A percentile compares a stretch with the other conserved stretches of the same genome.
phyloP scores from a whole-genome alignment of 441 rosid species.

The Gossypium schwendimanii region DNA sequence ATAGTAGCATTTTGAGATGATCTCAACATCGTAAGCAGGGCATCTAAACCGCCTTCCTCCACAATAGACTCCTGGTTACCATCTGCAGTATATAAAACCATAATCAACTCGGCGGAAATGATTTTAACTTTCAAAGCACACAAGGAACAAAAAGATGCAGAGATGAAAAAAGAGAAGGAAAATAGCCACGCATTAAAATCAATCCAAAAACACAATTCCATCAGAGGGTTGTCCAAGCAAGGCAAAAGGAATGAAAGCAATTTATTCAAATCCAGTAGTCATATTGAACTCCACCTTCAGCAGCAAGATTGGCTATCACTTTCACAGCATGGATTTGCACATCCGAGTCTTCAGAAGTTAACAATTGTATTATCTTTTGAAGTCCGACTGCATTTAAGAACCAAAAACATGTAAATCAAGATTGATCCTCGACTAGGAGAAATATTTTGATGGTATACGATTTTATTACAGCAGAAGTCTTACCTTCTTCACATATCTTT shows the following conservation, averaged over 20 bases:
- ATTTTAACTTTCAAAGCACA: neutral
- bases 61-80: slow-evolving; percentile 76
- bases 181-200: neutral
- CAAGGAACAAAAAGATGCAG: neutral
- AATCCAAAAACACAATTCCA: neutral
- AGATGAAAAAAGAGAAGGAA: neutral
- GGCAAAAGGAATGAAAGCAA: neutral
- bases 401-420: neutral
- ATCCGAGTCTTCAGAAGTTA: slow-evolving; percentile 71
- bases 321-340: slow-evolving; percentile 89
- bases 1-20: slow-evolving; percentile 68
- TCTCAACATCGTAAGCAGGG: slow-evolving; percentile 60
- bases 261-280: neutral
- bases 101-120: neutral
- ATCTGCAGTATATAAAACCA: slow-evolving; percentile 40
- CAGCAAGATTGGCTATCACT: slow-evolving; percentile 94
- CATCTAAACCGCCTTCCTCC: slow-evolving; percentile 92
- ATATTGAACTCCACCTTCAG: slow-evolving; percentile 55
- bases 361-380: slow-evolving; percentile 68
- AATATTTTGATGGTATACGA: neutral
- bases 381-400: slow-evolving; percentile 55
- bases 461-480: slow-evolving; percentile 6
- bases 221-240: neutral
- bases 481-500: slow-evolving; percentile 95
- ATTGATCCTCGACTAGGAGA: slow-evolving; percentile 1